A percentile compares a stretch with the other conserved stretches of the same genome.
Conservation (phyloP, 805 yeast genomes). For the Hanseniaspora meyeri region DNA sequence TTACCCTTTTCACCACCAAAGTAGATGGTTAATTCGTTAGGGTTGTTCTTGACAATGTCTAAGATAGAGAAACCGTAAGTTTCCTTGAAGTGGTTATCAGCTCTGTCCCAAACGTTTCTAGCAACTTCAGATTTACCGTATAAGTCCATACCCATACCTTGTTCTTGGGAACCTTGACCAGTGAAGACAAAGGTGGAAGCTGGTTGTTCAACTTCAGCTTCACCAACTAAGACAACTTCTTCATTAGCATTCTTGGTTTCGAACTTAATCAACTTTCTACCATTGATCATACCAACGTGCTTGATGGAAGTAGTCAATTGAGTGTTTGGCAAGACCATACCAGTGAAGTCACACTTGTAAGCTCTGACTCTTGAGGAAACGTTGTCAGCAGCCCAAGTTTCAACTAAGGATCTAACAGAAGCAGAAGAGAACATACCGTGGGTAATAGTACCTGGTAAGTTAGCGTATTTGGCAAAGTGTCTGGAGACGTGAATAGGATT, state of each 20-base stretch:
- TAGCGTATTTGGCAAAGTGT: conserved; percentile 85
- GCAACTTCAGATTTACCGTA: conserved; percentile 87
- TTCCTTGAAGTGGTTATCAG: conserved; percentile 80
- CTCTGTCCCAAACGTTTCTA: conserved; percentile 92
- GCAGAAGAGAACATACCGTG: conserved; percentile 99
- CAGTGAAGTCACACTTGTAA: conserved; percentile 77
- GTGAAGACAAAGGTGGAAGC: conserved; percentile 93
- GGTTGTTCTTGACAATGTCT: conserved; percentile 90
- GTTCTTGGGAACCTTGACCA: conserved; percentile 99
- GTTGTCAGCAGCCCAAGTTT: conserved; percentile 96
- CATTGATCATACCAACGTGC: conserved; percentile 97
- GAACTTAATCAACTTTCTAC: conserved; percentile 91
- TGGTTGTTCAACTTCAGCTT: conserved; percentile 98
- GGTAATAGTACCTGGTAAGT: conserved; percentile 92
- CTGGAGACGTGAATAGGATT: conserved; percentile 97
- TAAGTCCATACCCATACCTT: conserved; percentile 99
- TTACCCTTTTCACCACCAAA: conserved; percentile 98
- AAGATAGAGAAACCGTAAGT: conserved; percentile 96
- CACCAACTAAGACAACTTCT: conserved; percentile 75
- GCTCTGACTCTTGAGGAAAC: conserved; percentile 93
- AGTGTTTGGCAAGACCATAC: conserved; percentile 97
- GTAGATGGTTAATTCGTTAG: conserved; percentile 86
- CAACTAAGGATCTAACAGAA: conserved; percentile 85
- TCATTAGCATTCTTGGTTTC: conserved; percentile 77
- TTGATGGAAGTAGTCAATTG: conserved; percentile 74